A percentile compares a stretch with the other conserved stretches of the same genome.
Evolutionary conservation across 768 basidiomycete genomes (phyloP).

Genomic region (Amanita polypyramis): DNA sequence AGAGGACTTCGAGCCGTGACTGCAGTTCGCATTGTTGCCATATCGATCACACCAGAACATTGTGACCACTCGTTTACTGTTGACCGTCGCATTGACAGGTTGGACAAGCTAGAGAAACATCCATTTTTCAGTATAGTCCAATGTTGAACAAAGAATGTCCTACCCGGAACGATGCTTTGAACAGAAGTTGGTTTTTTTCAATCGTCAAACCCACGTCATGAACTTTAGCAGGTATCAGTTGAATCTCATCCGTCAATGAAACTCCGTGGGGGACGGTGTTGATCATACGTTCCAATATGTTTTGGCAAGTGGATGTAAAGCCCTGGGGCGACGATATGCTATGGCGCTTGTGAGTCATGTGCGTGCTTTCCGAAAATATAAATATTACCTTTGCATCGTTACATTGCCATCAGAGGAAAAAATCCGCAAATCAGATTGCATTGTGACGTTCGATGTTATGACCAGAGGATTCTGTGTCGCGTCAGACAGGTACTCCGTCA

Average conservation of each 20-base stretch:
- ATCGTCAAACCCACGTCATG: slow-evolving; percentile 26
- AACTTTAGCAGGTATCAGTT: slow-evolving; percentile 31
- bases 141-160: slow-evolving; percentile 8
- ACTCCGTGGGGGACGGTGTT: slow-evolving; percentile 37
- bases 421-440: slow-evolving; percentile 28
- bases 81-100: slow-evolving; percentile 21
- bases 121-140: not conserved
- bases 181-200: slow-evolving; percentile 25
- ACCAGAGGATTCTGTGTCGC: slow-evolving; percentile 30
- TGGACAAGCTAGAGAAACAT: slow-evolving; percentile 23
- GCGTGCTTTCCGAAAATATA: not conserved
- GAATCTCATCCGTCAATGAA: slow-evolving; percentile 33
- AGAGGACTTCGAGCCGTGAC: slow-evolving; percentile 22
- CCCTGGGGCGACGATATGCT: slow-evolving; percentile 22
- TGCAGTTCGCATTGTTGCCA: slow-evolving; percentile 24
- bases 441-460: slow-evolving; percentile 20
- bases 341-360: not conserved
- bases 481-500: slow-evolving; percentile 28
- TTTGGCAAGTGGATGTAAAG: slow-evolving; percentile 28
- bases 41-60: slow-evolving; percentile 33
- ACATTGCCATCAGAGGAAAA: slow-evolving; percentile 28
- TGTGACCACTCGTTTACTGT: slow-evolving; percentile 28
- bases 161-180: slow-evolving; percentile 31
- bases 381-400: slow-evolving; percentile 27
- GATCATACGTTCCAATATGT: slow-evolving; percentile 33